phyloP scores from a whole-genome alignment of 2,329 filamentous ascomycete species.

The Fusarium secorum region DNA sequence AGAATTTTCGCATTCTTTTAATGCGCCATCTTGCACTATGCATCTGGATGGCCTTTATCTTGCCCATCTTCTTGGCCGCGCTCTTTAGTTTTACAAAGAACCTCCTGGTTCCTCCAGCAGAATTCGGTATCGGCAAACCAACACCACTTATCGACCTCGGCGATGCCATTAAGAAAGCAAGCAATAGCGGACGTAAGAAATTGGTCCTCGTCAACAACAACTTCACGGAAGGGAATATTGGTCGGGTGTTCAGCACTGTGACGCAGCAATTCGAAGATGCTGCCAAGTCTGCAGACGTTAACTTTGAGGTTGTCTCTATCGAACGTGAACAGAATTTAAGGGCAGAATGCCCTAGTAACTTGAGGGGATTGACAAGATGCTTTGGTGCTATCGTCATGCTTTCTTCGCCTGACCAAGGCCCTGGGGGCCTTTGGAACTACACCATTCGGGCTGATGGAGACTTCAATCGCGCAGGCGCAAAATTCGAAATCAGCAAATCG shows the following conservation, averaged over 20 bases:
- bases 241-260: slow-evolving; percentile 71
- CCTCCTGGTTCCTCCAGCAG: slow-evolving; percentile 80
- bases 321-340: slow-evolving; percentile 65
- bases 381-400: slow-evolving; percentile 79
- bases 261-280: slow-evolving; percentile 63
- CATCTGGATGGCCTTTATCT: slow-evolving; percentile 63
- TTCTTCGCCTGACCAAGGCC: slow-evolving; percentile 76
- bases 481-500: slow-evolving; percentile 69
- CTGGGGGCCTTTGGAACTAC: slow-evolving; percentile 80
- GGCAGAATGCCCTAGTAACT: slow-evolving; percentile 67
- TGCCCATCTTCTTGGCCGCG: slow-evolving; percentile 65
- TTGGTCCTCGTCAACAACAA: slow-evolving; percentile 84
- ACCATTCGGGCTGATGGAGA: slow-evolving; percentile 79
- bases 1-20: slow-evolving; percentile 68
- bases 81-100: slow-evolving; percentile 79
- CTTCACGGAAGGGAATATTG: slow-evolving; percentile 72
- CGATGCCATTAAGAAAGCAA: slow-evolving; percentile 67
- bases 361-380: slow-evolving; percentile 74
- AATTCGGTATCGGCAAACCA: slow-evolving; percentile 74
- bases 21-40: slow-evolving; percentile 62
- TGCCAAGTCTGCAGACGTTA: slow-evolving; percentile 61
- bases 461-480: slow-evolving; percentile 62
- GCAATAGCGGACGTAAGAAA: slow-evolving; percentile 66
- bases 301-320: slow-evolving; percentile 63
- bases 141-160: slow-evolving; percentile 69